Evolutionary conservation across 2,329 filamentous ascomycete species (phyloP).

Genomic region (Byssothecium circinans): DNA sequence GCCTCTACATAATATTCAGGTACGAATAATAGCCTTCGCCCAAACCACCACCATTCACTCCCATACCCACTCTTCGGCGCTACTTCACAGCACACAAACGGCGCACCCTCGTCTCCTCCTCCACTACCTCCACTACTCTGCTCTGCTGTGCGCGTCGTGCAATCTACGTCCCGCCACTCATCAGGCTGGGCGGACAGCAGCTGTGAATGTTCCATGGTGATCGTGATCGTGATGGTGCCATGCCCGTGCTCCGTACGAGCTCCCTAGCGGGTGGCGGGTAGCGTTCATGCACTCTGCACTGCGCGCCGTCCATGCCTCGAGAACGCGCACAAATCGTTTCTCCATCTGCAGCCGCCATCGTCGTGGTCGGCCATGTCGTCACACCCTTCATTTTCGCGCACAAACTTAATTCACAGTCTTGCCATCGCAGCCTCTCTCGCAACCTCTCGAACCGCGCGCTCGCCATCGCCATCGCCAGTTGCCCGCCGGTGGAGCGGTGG

Average conservation of each 20-base stretch:
- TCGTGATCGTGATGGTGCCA: not conserved
- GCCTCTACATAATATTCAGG: too few species aligned
- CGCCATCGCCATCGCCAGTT: not conserved
- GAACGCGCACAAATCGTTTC: not conserved
- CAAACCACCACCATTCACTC: too few species aligned
- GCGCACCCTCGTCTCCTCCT: too few species aligned
- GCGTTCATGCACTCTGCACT: not conserved
- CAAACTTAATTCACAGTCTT: constrained; percentile 12
- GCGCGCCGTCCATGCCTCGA: not conserved
- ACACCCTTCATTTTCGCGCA: constrained; percentile 6
- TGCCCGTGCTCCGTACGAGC: not conserved
- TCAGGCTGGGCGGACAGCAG: not conserved
- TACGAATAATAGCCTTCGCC: too few species aligned
- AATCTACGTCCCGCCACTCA: not conserved
- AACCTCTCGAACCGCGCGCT: constrained; percentile 5
- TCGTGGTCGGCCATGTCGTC: constrained; percentile 5
- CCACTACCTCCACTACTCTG: not conserved
- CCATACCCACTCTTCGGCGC: too few species aligned
- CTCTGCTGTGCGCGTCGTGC: not conserved
- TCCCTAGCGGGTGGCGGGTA: not conserved
- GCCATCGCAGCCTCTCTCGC: constrained; percentile 4
- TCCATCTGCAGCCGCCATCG: constrained; percentile 4
- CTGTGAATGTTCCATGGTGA: too few species aligned
- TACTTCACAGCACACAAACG: too few species aligned
- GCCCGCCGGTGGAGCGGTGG: not conserved